Base-by-base conservation (phyloP, 495 filamentous ascomycete genomes). In the Penicillium turbatum region DNA sequence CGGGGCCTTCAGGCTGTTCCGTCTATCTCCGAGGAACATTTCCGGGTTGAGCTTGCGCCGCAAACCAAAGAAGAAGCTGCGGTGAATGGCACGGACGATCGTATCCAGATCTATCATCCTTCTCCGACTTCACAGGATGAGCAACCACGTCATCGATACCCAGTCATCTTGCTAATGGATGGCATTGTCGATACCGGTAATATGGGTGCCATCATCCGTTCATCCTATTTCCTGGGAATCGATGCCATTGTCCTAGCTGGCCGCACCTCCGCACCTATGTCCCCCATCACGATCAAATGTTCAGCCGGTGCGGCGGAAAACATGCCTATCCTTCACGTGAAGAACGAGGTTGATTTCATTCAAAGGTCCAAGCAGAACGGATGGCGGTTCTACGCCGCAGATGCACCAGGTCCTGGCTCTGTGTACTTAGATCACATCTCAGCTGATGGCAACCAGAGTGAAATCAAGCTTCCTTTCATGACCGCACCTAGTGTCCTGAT, bases 131-230 rank as follows among this genome's bases (percentile, higher is more conserved):
- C 51, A 31, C 12, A 34, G 4, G 39, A 47, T 2, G 48, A 45
- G 21, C 55, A 63, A 43, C 48, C 65, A 60, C 45, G 32, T 16
- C 40, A 48, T 6, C 79, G 88, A 53, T 85, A 84, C 49, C 93
- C 93, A 0, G 77, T 98, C 29, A 72, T 95, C 15, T 70, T 97
- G 11, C 72, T 96, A 31, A 72, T 97, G 10, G 89, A 98, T 58
- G 83, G 84, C n/a, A 83, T 98, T 40, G 69, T 88, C 8, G 92
- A 98, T 68, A 84, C 89, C 2, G 91, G 89, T 1, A 98, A 98
- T 66, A 73, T 97, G 3, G 93, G 93, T 26, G 86, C 85, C 3
- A 95, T 97, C 51, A 75, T 97, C 30, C 87, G 93, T 17, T 86
- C 88, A 17, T 88, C 89, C 5, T 84, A 87, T 60, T 98, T 89